Evolutionary conservation across 257 asterid genomes (phyloP).

Genomic region (Gentiana straminea): DNA sequence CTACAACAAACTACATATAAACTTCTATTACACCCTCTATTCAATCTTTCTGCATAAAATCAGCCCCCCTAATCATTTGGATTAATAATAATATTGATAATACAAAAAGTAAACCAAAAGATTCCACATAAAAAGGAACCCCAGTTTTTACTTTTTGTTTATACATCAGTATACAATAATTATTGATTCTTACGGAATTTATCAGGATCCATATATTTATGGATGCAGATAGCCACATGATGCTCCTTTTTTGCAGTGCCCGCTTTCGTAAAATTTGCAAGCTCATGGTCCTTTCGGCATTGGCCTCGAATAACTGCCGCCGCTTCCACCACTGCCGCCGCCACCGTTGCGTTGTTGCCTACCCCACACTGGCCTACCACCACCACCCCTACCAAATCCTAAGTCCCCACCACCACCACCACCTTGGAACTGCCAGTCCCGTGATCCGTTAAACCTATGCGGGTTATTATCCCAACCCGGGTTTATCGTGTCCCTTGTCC

Average conservation of each 20-base stretch:
- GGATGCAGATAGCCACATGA: constrained; percentile 83
- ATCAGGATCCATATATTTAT: constrained; percentile 15
- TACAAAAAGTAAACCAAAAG: too few species aligned
- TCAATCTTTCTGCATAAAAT: too few species aligned
- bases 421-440: constrained; percentile 61
- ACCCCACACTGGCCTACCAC: constrained; percentile 48
- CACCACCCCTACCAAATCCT: constrained; percentile 47
- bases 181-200: too few species aligned
- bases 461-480: constrained; percentile 55
- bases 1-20: too few species aligned
- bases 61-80: too few species aligned
- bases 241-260: constrained; percentile 89
- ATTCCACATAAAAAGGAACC: too few species aligned
- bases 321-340: constrained; percentile 16
- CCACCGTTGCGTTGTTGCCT: constrained; percentile 48
- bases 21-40: too few species aligned
- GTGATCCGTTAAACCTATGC: constrained; percentile 55
- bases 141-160: too few species aligned
- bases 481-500: constrained; percentile 1
- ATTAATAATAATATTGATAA: too few species aligned
- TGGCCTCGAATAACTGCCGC: constrained; percentile 40
- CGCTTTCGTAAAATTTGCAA: constrained; percentile 82
- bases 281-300: constrained; percentile 67
- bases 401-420: constrained; percentile 12
- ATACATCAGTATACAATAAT: too few species aligned